Conservation (phyloP, 495 filamentous ascomycete genomes). For the Neurospora sp. region DNA sequence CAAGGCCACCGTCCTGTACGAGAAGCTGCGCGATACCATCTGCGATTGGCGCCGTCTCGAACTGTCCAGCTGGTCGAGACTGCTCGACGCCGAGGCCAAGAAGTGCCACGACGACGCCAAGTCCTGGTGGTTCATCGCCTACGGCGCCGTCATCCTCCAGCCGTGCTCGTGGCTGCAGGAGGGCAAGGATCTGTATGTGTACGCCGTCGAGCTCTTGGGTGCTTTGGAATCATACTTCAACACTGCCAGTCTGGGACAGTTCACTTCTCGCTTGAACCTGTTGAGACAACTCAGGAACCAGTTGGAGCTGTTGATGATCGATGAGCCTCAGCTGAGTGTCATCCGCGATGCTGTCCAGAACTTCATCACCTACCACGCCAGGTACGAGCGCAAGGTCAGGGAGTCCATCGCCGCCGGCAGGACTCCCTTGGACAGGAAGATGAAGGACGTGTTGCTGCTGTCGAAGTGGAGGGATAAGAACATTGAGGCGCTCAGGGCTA, state of each 20-base stretch:
- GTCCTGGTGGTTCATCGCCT: conserved; percentile 95
- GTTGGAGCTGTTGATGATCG: conserved; percentile 43
- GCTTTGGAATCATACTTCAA: conserved; percentile 68
- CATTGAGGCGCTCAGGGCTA: conserved; percentile 76
- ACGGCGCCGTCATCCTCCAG: conserved; percentile 72
- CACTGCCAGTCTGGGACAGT: conserved; percentile 72
- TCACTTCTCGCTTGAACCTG: conserved; percentile 56
- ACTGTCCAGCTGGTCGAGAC: conserved; percentile 76
- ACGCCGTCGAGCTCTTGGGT: conserved; percentile 56
- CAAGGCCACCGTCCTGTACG: conserved; percentile 56
- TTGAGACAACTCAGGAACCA: conserved; percentile 62
- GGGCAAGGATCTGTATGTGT: conserved; percentile 45
- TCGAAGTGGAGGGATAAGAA: conserved; percentile 97
- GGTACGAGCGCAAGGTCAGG: conserved; percentile 54
- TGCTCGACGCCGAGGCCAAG: conserved; percentile 78
- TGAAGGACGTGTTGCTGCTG: conserved; percentile 78
- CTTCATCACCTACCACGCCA: conserved; percentile 60
- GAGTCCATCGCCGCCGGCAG: conserved; percentile 55
- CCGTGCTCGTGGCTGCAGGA: conserved; percentile 52
- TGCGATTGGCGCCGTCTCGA: conserved; percentile 86
- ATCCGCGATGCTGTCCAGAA: conserved; percentile 59
- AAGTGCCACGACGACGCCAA: conserved; percentile 65
- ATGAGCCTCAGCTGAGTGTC: conserved; percentile 42
- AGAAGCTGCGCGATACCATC: conserved; percentile 63
- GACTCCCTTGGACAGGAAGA: conserved; percentile 63